These are phyloP conservation scores for Claviceps sp. DNA, from an alignment of 2,329 filamentous ascomycete species.

Conservation along the genomic window DNA sequence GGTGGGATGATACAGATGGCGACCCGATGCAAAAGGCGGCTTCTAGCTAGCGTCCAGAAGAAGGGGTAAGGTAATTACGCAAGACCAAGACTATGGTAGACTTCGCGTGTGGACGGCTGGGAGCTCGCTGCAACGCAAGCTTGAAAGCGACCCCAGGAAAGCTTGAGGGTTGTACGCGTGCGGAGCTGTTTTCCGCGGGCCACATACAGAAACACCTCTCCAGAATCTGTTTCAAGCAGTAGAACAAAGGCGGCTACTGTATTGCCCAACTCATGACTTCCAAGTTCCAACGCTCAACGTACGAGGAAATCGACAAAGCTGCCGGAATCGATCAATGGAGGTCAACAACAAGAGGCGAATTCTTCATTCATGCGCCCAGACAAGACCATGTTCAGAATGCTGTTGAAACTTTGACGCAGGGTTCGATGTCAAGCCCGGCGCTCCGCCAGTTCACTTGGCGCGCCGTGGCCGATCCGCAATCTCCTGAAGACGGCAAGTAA, in stretches of 20 bases:
- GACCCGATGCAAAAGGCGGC: constrained; percentile 1
- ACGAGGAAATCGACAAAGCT: neutral
- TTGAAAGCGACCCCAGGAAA: neutral
- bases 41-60: neutral
- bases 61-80: neutral
- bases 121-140: neutral
- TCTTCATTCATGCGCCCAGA: neutral
- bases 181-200: neutral
- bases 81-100: neutral
- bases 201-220: neutral
- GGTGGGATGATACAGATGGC: constrained; percentile 4
- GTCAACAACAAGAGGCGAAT: neutral
- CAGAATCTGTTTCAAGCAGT: neutral
- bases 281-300: neutral
- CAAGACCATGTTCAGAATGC: neutral
- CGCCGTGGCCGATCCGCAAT: neutral
- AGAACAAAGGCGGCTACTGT: constrained; percentile 1
- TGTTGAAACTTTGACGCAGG: neutral
- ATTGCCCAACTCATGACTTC: constrained; percentile 2
- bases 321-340: neutral
- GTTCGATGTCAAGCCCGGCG: constrained; percentile 1
- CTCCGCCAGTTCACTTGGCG: neutral
- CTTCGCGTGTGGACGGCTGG: neutral
- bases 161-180: neutral
- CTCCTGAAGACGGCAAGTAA: neutral